Conservation (phyloP, 2,329 filamentous ascomycete genomes). For the Aspergillus fumigatus region DNA sequence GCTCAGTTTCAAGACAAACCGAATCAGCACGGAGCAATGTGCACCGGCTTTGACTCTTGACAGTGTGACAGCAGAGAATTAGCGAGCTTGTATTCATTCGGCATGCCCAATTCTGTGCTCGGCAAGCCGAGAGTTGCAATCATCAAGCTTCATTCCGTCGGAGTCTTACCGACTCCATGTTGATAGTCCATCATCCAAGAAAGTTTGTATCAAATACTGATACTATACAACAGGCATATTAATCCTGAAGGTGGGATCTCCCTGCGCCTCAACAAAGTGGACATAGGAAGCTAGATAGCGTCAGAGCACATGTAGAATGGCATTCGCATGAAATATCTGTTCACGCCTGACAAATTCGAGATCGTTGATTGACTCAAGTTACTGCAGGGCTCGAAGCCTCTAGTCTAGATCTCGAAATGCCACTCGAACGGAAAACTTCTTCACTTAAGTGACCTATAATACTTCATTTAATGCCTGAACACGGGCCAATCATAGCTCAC, state of each 20-base stretch:
- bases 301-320: neutral
- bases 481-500: neutral
- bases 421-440: neutral
- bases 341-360: neutral
- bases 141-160: neutral
- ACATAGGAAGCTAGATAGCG: neutral
- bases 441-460: neutral
- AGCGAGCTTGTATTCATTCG: neutral
- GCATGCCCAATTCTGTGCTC: neutral
- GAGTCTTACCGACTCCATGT: neutral
- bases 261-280: neutral
- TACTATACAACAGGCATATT: neutral
- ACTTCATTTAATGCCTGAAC: neutral
- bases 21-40: neutral
- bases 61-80: neutral
- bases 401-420: neutral
- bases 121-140: neutral
- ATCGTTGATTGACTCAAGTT: neutral
- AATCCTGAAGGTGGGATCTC: neutral
- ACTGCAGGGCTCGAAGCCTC: neutral
- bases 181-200: neutral
- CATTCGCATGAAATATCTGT: neutral
- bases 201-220: neutral
- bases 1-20: neutral
- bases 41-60: neutral